Base-by-base conservation (phyloP, 2,329 filamentous ascomycete genomes). In the Neonectria punicea region DNA sequence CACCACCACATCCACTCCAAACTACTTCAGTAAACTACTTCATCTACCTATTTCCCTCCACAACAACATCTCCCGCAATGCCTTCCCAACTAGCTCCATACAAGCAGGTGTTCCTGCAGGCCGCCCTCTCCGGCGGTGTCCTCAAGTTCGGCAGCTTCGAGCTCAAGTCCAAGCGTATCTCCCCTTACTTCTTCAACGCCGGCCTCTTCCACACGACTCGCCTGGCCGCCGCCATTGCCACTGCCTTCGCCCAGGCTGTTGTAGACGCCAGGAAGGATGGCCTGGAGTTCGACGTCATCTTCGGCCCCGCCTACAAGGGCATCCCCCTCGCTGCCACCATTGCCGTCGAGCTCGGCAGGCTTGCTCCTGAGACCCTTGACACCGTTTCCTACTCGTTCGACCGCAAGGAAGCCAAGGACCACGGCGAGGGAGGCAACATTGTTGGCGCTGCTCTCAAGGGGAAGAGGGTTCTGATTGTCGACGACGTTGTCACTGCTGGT, bases 161-260 rank as follows among this genome's bases (percentile, higher is more conserved):
- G 73, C 89, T 99, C 77, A 99, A 99, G 84, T 98, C 94, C 58
- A 93, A 93, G 81, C 93, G 95, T 75, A 86, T 85, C 74, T 97
- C 94, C 13, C 96, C 96, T 46, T 98, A 98, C 87, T 98, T 98
- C 86, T 97, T 98, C 89, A 98, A 97, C 81, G 94, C 94, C 51
- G 94, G 94, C 65, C 89, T 93, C 74, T 97, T 98, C 82, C 93
- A 96, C 85, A 90, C 90, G 57, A 92, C 91, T 22, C 86, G 90
- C 67, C 88, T 97, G 32, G 89, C 97, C 68, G 87, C 87, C 67
- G 89, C 93, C 61, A 92, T 97, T 72, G 88, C 92, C 57, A 87
- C 89, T 44, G 94, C 95, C 64, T 98, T 95, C 80, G 95, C 95
- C 47, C 80, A 86, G 70, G 85, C 88, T 61, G 88, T 91, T 73